These are phyloP conservation scores for Senna siamea DNA, from an alignment of 306 rosid genomes.

Conservation along the genomic window DNA sequence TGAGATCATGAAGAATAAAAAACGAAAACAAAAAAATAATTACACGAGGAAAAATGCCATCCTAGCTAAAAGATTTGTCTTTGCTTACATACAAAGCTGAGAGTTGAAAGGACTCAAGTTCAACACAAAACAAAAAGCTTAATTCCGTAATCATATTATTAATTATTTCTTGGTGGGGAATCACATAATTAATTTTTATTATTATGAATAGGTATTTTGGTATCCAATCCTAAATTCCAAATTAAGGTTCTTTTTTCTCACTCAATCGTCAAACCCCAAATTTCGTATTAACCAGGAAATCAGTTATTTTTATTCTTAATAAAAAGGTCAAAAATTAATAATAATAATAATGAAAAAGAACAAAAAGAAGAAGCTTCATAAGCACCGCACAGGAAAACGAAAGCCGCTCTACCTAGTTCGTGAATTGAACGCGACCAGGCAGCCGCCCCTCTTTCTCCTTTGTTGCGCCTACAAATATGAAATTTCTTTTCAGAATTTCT, in stretches of 20 bases:
- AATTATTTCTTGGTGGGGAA: background rate
- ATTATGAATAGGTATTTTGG: no score
- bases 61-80: background rate
- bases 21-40: background rate
- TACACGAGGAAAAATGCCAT: background rate
- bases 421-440: constrained; percentile 56
- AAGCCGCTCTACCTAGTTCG: constrained; percentile 52
- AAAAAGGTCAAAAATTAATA: background rate
- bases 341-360: background rate
- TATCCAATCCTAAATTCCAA: background rate
- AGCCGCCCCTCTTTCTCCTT: constrained; percentile 35
- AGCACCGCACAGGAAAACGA: constrained; percentile 59
- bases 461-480: constrained; percentile 67
- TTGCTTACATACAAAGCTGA: background rate
- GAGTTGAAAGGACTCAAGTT: background rate
- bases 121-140: background rate
- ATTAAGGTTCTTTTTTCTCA: background rate
- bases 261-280: no score
- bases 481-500: constrained; percentile 44
- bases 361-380: constrained; percentile 55
- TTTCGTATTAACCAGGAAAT: no score
- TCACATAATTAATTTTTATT: background rate
- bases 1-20: background rate
- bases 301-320: no score
- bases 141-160: background rate